These are phyloP conservation scores for Russula olivacea DNA, from an alignment of 768 basidiomycete genomes.

Conservation along the genomic window DNA sequence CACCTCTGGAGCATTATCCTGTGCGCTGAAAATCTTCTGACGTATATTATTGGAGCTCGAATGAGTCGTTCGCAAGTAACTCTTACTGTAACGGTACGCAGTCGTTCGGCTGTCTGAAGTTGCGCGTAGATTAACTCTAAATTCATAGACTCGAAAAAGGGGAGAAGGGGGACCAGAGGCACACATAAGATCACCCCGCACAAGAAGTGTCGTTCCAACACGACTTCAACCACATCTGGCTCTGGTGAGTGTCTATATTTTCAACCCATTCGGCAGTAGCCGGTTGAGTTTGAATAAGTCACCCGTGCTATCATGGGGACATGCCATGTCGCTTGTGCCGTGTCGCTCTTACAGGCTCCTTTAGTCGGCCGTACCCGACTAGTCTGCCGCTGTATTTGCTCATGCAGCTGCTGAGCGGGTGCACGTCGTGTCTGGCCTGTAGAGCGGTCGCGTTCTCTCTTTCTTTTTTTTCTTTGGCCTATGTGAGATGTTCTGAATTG, in stretches of 20 bases:
- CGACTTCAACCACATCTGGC: neutral
- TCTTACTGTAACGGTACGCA: neutral
- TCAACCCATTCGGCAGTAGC: neutral
- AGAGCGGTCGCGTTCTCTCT: neutral
- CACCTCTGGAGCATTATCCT: neutral
- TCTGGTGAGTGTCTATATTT: conserved; percentile 1
- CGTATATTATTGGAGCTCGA: neutral
- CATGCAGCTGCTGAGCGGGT: conserved; percentile 4
- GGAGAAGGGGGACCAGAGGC: neutral
- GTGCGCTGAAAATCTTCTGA: no score
- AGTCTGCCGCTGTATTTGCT: neutral
- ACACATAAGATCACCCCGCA: neutral
- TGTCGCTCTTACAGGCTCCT: no score
- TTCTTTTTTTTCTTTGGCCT: neutral
- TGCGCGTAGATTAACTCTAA: neutral
- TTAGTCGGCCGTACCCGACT: neutral
- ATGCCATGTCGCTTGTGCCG: neutral
- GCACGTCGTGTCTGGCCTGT: conserved; percentile 9
- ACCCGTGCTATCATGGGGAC: neutral
- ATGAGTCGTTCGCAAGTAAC: neutral
- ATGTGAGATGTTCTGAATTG: conserved; percentile 11
- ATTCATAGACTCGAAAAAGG: neutral
- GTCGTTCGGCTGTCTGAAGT: neutral
- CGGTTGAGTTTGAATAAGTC: conserved; percentile 1
- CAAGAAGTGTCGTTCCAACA: neutral